Conservation (phyloP, 306 rosid genomes). For the Neltuma alba region DNA sequence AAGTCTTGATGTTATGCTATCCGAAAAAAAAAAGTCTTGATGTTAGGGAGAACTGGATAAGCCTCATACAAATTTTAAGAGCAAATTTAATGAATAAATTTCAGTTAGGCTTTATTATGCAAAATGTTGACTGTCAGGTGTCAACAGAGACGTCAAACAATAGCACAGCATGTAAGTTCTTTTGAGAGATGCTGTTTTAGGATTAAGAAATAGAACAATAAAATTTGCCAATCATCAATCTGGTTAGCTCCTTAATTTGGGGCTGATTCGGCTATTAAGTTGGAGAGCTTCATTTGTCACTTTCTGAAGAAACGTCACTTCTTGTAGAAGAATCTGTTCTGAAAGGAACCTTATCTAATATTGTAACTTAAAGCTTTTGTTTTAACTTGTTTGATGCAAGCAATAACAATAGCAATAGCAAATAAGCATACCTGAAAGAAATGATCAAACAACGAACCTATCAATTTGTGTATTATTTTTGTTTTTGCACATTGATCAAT, state of each 20-base stretch:
- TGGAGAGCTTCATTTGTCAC: not conserved
- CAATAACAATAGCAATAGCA: not conserved
- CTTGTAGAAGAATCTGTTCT: not conserved
- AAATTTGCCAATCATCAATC: not conserved
- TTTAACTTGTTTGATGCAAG: not conserved
- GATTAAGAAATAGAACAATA: not conserved
- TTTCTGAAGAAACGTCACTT: not conserved
- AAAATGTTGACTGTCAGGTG: not conserved
- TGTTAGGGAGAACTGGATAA: not conserved
- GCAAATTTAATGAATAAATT: not conserved
- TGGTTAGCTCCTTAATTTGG: not conserved
- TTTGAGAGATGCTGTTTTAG: not conserved
- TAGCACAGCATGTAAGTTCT: not conserved
- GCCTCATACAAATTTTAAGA: not conserved
- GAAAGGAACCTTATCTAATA: constrained; percentile 24
- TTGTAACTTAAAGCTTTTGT: constrained; percentile 5
- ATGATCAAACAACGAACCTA: not conserved
- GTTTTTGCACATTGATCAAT: not conserved
- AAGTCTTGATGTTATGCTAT: too few relatives aligned
- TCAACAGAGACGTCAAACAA: not conserved
- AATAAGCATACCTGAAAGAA: not conserved
- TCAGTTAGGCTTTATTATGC: not conserved
- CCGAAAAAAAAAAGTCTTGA: too few relatives aligned
- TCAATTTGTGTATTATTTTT: not conserved
- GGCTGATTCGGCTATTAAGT: not conserved